These are phyloP conservation scores for Oryza australiensis DNA, from an alignment of 176 grass and related monocot species.

Conservation along the genomic window DNA sequence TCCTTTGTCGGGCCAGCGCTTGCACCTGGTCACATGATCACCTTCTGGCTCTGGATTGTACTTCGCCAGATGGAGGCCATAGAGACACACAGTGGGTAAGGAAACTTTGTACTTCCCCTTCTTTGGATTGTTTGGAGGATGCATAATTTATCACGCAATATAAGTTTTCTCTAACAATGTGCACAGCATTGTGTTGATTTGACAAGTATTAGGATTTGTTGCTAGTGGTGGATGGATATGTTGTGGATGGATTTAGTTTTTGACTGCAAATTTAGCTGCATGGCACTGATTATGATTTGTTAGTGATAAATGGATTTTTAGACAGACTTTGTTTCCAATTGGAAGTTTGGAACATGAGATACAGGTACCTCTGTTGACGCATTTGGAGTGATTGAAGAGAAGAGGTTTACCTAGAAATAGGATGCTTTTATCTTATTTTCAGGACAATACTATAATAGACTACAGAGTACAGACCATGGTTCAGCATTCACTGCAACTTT, in stretches of 20 bases:
- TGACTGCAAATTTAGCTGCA: background rate
- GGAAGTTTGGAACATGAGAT: background rate
- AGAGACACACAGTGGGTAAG: slow-evolving; percentile 90
- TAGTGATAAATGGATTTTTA: background rate
- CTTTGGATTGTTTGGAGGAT: background rate
- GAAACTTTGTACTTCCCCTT: background rate
- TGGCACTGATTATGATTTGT: background rate
- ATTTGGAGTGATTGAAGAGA: background rate
- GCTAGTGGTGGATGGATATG: slow-evolving; percentile 13
- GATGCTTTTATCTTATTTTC: background rate
- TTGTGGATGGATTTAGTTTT: background rate
- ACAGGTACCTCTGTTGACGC: background rate
- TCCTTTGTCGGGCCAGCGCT: slow-evolving; percentile 69
- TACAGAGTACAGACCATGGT: background rate
- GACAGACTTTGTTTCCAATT: background rate
- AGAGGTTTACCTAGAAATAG: background rate
- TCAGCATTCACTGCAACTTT: background rate
- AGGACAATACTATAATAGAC: background rate
- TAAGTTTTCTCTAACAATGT: background rate
- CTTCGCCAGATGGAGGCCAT: slow-evolving; percentile 88
- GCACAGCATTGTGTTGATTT: background rate
- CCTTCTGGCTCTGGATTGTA: slow-evolving; percentile 80
- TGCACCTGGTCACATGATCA: slow-evolving; percentile 84
- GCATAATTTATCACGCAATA: background rate
- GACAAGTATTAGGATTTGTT: background rate